A percentile compares a stretch with the other conserved stretches of the same genome.
Evolutionary conservation across 805 yeast species (phyloP).

Genomic region (Wickerhamomyces queroliae): DNA sequence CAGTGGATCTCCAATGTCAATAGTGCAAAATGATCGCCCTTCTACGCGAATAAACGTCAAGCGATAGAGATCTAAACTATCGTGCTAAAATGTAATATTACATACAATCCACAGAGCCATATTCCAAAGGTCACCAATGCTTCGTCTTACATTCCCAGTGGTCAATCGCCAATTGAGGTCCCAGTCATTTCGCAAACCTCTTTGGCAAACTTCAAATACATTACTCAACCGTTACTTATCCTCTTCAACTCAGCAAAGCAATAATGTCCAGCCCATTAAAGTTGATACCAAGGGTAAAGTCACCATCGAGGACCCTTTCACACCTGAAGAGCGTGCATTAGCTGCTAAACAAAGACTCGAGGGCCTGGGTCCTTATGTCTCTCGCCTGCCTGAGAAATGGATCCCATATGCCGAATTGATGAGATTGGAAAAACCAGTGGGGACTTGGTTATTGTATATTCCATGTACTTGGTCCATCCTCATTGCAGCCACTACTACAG

Average conservation of each 20-base stretch:
- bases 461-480: constrained; percentile 94
- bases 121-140: neutral
- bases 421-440: constrained; percentile 95
- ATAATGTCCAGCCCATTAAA: neutral
- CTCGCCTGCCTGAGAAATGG: constrained; percentile 62
- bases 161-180: neutral
- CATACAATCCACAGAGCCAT: too few species aligned
- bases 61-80: too few species aligned
- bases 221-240: neutral
- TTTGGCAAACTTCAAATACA: neutral
- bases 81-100: too few species aligned
- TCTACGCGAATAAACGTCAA: too few species aligned
- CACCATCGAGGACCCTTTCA: neutral
- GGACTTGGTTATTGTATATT: constrained; percentile 73
- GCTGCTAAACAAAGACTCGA: constrained; percentile 34
- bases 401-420: constrained; percentile 90
- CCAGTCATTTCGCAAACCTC: neutral
- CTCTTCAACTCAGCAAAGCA: neutral
- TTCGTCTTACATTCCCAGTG: neutral
- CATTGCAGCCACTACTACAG: constrained; percentile 72
- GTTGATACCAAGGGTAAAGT: neutral
- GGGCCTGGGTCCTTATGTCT: constrained; percentile 45
- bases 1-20: too few species aligned
- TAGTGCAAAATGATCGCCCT: too few species aligned
- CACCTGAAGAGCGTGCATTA: neutral